Evolutionary conservation across 176 grass and related monocot genomes (phyloP), one percentile per base, ranked within the genome.

Genomic region (Aechmea fasciata): DNA sequence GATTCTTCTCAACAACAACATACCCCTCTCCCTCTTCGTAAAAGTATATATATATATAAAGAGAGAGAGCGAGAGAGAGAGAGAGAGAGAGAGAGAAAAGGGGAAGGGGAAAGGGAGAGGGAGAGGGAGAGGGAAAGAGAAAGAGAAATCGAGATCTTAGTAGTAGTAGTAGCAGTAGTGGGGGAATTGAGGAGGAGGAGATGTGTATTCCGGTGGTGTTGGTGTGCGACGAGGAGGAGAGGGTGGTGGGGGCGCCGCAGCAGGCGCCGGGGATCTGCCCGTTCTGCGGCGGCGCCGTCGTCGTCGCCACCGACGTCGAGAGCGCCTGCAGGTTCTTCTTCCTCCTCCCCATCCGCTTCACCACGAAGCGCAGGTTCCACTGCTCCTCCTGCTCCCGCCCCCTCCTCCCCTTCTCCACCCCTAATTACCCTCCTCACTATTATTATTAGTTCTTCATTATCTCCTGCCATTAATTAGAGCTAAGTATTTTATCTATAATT

Each of bases 231-330:
- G 89, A 92, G 70, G 79, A 88, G 76, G 76, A 78, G 77, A 82
- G 88, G 75, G 73, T 77, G 25, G 85, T 85, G 48, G 53, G 81
- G 47, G 82, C 57, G 12, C 89, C 68, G 47, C 73, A 81, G 64
- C 75, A 89, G 83, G 86, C 74, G 41, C 77, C 80, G 2, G 90
- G 86, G 33, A 70, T 47, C 20, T 94, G 90, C 78, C 90, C 86
- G 10, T 94, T 71, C 80, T 94, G 90, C 74, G 80, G 86, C 50
- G 74, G 86, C 7, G 47, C 12, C 23, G 80, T 92, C 23, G 80
- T 92, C 13, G 47, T 88, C 47, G 82, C 82, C 6, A 54, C 85
- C 11, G 89, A 92, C 26, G 83, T 94, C 9, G 74, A 87, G 81
- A 85, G 86, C 61, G 74, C 80, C 4, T 87, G 83, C 13, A 67